phyloP scores from a whole-genome alignment of 2,329 filamentous ascomycete species.

The Dactylonectria estremocensis region DNA sequence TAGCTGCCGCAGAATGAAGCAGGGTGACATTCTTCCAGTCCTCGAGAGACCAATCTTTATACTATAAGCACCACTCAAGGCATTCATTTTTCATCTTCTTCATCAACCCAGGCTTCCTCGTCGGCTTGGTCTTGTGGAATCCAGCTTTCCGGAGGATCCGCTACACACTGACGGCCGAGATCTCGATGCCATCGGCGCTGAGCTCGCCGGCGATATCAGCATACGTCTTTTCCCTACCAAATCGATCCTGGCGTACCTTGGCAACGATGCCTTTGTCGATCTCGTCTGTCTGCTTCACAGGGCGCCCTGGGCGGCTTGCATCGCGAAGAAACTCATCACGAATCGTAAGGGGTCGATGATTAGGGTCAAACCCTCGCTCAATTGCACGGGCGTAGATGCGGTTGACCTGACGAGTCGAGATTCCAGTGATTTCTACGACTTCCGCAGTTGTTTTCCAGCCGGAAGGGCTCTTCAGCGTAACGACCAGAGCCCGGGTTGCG shows the following conservation, averaged over 20 bases:
- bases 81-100: not conserved
- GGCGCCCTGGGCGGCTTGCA: not conserved
- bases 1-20: constrained; percentile 21
- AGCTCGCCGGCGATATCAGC: constrained; percentile 21
- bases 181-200: not conserved
- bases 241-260: constrained; percentile 21
- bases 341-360: constrained; percentile 10
- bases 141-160: constrained; percentile 20
- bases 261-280: not conserved
- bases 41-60: constrained; percentile 23
- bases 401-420: constrained; percentile 15
- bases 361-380: constrained; percentile 19
- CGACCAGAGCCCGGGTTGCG: constrained; percentile 17
- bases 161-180: not conserved
- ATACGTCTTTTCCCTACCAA: constrained; percentile 22
- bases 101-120: constrained; percentile 18
- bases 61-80: constrained; percentile 7
- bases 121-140: constrained; percentile 25
- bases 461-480: not conserved
- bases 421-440: not conserved
- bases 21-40: constrained; percentile 37
- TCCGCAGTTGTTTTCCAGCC: constrained; percentile 9
- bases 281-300: not conserved
- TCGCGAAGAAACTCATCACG: constrained; percentile 16
- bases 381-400: constrained; percentile 23